These are phyloP conservation scores for Corymbia calophylla DNA, from an alignment of 441 rosid species.

Conservation along the genomic window DNA sequence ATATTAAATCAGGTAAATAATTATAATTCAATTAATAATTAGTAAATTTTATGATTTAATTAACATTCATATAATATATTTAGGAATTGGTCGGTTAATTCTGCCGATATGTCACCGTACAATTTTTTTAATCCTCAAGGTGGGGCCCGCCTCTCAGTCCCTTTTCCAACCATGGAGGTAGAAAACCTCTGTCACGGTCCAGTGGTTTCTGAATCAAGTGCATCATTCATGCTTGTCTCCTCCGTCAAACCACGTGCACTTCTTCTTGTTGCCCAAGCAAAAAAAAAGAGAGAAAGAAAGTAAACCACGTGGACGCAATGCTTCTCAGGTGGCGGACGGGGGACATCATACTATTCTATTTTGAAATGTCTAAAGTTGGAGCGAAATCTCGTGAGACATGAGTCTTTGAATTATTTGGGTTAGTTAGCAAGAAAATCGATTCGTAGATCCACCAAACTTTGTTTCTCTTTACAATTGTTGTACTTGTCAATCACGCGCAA, in stretches of 20 bases:
- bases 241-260: neutral
- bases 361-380: neutral
- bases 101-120: neutral
- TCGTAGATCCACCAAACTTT: neutral
- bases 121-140: neutral
- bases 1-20: too few relatives aligned
- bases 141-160: neutral
- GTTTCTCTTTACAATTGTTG: too few relatives aligned
- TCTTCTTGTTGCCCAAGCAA: neutral
- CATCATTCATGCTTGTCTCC: neutral
- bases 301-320: neutral
- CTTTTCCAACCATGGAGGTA: neutral
- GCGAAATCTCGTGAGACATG: neutral
- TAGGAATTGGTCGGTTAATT: neutral
- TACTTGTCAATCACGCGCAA: rapidly evolving
- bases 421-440: neutral
- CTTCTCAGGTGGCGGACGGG: neutral
- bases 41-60: neutral
- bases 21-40: too few relatives aligned
- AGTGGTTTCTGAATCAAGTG: neutral
- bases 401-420: neutral
- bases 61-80: neutral
- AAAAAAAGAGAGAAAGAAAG: neutral
- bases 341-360: neutral
- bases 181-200: neutral